phyloP scores from a whole-genome alignment of 2,329 filamentous ascomycete species.

The Mollisia scopiformis region DNA sequence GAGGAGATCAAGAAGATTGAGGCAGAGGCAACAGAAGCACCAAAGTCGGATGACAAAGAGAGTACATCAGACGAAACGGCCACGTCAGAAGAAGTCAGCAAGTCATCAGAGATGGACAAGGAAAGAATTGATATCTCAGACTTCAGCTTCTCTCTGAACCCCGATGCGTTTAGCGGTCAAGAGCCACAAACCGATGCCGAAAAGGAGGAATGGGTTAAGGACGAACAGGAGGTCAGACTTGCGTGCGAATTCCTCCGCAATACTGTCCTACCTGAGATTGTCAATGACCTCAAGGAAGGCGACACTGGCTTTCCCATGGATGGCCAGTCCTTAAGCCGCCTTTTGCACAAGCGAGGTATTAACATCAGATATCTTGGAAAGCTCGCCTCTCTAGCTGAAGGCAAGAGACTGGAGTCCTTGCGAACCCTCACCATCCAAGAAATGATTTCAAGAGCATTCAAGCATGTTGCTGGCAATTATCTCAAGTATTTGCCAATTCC shows the following conservation, averaged over 20 bases:
- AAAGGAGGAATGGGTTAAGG: conserved; percentile 78
- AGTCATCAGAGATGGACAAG: conserved; percentile 35
- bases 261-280: conserved; percentile 79
- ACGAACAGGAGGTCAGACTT: conserved; percentile 86
- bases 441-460: conserved; percentile 94
- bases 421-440: conserved; percentile 81
- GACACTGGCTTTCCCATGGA: conserved; percentile 99
- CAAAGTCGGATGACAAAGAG: conserved; percentile 34
- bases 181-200: conserved; percentile 87
- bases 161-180: conserved; percentile 94
- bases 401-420: conserved; percentile 75
- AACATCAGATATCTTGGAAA: conserved; percentile 95
- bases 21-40: conserved; percentile 30
- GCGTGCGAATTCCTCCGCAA: conserved; percentile 79
- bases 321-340: conserved; percentile 83
- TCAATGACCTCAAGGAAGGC: conserved; percentile 86
- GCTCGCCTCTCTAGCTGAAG: conserved; percentile 71
- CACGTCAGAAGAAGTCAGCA: conserved; percentile 32
- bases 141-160: conserved; percentile 89
- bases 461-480: conserved; percentile 83
- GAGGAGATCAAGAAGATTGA: conserved; percentile 36
- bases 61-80: conserved; percentile 26
- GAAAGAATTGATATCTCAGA: conserved; percentile 83
- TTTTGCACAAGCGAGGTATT: conserved; percentile 95
- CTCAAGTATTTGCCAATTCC: conserved; percentile 79